Evolutionary conservation across 2,329 filamentous ascomycete species (phyloP).

Genomic region (Colletotrichum theobromicola): DNA sequence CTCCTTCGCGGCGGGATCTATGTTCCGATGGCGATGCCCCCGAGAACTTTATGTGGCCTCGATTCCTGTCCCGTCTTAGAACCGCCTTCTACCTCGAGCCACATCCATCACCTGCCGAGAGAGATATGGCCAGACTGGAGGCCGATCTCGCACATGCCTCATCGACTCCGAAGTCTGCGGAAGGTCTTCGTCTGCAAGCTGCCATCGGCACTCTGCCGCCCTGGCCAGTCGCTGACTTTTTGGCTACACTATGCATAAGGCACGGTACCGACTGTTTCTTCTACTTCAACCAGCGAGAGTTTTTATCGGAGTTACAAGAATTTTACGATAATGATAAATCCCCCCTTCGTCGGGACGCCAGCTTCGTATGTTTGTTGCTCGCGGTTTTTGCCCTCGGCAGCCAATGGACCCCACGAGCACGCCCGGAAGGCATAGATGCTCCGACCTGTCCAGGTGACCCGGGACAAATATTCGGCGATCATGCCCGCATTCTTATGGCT

Average conservation of each 20-base stretch:
- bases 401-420: slow-evolving; percentile 35
- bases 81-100: slow-evolving; percentile 33
- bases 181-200: slow-evolving; percentile 23
- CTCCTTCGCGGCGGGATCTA: background rate
- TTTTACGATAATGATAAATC: slow-evolving; percentile 28
- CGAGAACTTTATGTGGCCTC: slow-evolving; percentile 30
- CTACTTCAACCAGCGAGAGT: slow-evolving; percentile 31
- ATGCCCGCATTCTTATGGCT: slow-evolving; percentile 33
- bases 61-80: slow-evolving; percentile 28
- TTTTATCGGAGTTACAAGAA: slow-evolving; percentile 26
- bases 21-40: slow-evolving; percentile 18
- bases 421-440: slow-evolving; percentile 23
- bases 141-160: slow-evolving; percentile 20
- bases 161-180: slow-evolving; percentile 11
- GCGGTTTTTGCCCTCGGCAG: slow-evolving; percentile 33
- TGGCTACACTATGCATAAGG: slow-evolving; percentile 29
- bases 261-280: slow-evolving; percentile 30
- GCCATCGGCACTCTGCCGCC: slow-evolving; percentile 30
- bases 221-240: slow-evolving; percentile 28
- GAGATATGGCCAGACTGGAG: slow-evolving; percentile 26
- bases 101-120: slow-evolving; percentile 20
- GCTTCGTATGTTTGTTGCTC: slow-evolving; percentile 30
- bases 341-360: slow-evolving; percentile 24
- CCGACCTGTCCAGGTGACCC: slow-evolving; percentile 26
- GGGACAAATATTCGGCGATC: slow-evolving; percentile 32